Percentiles rank a stretch among this genome's conserved stretches.
These are phyloP conservation scores for Cyberlindnera maclurae DNA, from an alignment of 805 yeast species.

Conservation along the genomic window DNA sequence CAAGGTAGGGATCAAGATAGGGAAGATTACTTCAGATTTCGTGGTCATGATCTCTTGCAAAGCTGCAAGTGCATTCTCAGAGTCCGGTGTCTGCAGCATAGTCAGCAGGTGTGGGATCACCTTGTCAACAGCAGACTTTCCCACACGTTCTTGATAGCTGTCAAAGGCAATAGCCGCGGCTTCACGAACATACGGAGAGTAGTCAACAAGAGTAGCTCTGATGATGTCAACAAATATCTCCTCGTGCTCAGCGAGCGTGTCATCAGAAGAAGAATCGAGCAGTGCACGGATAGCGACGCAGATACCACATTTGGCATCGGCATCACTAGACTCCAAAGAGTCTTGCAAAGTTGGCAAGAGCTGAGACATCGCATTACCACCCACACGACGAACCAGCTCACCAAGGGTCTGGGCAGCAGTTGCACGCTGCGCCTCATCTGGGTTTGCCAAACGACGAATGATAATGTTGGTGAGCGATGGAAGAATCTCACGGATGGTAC, in stretches of 20 bases:
- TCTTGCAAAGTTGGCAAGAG: constrained; percentile 78
- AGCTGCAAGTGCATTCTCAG: constrained; percentile 78
- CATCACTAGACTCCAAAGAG: constrained; percentile 50
- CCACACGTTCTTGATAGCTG: constrained; percentile 72
- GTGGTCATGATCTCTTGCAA: constrained; percentile 88
- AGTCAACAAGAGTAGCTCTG: constrained; percentile 72
- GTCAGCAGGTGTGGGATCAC: constrained; percentile 76
- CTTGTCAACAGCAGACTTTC: constrained; percentile 81
- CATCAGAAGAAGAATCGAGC: constrained; percentile 62
- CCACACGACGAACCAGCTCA: constrained; percentile 90
- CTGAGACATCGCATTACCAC: constrained; percentile 77
- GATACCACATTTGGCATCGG: constrained; percentile 92
- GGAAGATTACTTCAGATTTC: constrained; percentile 87
- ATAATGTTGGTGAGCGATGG: constrained; percentile 77
- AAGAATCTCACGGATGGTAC: constrained; percentile 84
- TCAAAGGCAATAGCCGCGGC: constrained; percentile 93
- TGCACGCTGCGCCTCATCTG: constrained; percentile 68
- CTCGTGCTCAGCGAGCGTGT: constrained; percentile 58
- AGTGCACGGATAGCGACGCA: constrained; percentile 89
- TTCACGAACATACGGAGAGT: constrained; percentile 67
- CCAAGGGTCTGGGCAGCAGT: constrained; percentile 94
- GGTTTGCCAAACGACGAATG: constrained; percentile 76
- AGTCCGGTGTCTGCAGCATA: constrained; percentile 53
- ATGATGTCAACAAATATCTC: constrained; percentile 65
- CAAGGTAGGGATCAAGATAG: constrained; percentile 81